Percentiles rank a stretch among this genome's conserved stretches.
These are phyloP conservation scores for Mycosphaerella sp. DNA, from an alignment of 2,329 filamentous ascomycete species.

Conservation along the genomic window DNA sequence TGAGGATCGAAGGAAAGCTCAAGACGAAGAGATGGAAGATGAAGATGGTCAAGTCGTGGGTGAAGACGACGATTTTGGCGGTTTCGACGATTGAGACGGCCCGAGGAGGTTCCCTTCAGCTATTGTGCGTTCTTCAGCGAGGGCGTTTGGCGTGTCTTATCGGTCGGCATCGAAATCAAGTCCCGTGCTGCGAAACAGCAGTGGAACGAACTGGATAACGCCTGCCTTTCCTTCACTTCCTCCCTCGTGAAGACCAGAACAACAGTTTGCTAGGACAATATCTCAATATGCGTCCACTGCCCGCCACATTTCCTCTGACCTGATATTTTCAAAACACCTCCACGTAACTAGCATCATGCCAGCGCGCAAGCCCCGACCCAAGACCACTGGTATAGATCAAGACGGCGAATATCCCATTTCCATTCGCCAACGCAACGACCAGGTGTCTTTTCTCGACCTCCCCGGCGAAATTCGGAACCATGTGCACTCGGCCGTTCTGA, in stretches of 20 bases:
- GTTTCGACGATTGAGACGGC: slow-evolving; percentile 56
- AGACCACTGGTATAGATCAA: neutral
- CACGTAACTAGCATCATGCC: too few species aligned
- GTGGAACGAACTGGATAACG: too few species aligned
- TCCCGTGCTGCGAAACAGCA: too few species aligned
- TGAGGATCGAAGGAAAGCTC: slow-evolving; percentile 44
- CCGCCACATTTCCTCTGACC: too few species aligned
- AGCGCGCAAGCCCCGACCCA: neutral
- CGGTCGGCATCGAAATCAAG: too few species aligned
- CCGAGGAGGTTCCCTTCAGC: neutral
- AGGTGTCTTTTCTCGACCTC: neutral
- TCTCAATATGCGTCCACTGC: too few species aligned
- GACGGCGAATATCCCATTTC: neutral
- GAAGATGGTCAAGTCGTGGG: slow-evolving; percentile 18
- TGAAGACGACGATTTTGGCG: slow-evolving; percentile 40
- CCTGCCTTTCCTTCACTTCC: too few species aligned
- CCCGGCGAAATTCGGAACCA: neutral
- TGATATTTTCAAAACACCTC: too few species aligned
- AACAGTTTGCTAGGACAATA: too few species aligned
- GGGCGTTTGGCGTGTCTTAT: neutral
- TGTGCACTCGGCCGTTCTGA: neutral
- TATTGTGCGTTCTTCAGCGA: neutral
- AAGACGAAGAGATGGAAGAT: slow-evolving; percentile 35
- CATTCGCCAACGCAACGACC: neutral
- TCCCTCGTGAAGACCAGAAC: too few species aligned